Conservation (phyloP, 1,284 basidiomycete species). For the Athelia psychrophila region DNA sequence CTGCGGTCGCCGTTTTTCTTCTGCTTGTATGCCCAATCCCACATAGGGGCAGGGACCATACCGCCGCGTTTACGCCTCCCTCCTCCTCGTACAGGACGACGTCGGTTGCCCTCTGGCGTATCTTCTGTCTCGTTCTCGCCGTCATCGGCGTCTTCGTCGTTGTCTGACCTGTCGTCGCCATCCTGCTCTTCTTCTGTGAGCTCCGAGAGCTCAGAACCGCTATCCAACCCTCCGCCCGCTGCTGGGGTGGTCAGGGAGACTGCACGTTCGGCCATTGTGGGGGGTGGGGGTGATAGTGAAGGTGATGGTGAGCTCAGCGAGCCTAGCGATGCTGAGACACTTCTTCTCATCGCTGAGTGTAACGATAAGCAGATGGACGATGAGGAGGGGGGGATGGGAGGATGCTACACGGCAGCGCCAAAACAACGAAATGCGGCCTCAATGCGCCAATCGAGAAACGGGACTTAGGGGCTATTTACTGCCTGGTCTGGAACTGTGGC, state of each 20-base stretch:
- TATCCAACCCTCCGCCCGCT: conserved; percentile 45
- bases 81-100: conserved; percentile 19
- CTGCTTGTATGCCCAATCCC: conserved; percentile 64
- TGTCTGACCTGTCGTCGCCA: conserved; percentile 22
- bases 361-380: neutral
- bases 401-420: neutral
- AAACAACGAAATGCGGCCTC: neutral
- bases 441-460: neutral
- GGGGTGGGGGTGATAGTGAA: conserved; percentile 43
- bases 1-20: conserved; percentile 26
- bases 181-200: conserved; percentile 78
- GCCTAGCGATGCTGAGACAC: conserved; percentile 56
- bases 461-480: neutral
- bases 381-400: neutral
- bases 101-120: conserved; percentile 3
- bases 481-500: neutral
- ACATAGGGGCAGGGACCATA: conserved; percentile 71
- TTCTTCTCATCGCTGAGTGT: conserved; percentile 38
- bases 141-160: conserved; percentile 23
- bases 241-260: conserved; percentile 25
- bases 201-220: conserved; percentile 75
- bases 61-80: conserved; percentile 59
- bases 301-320: conserved; percentile 63
- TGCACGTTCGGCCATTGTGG: conserved; percentile 24
- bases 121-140: conserved; percentile 16